A percentile compares a stretch with the other conserved stretches of the same genome.
These are phyloP conservation scores for Murraya koenigii DNA, from an alignment of 345 rosid genomes.

Conservation along the genomic window DNA sequence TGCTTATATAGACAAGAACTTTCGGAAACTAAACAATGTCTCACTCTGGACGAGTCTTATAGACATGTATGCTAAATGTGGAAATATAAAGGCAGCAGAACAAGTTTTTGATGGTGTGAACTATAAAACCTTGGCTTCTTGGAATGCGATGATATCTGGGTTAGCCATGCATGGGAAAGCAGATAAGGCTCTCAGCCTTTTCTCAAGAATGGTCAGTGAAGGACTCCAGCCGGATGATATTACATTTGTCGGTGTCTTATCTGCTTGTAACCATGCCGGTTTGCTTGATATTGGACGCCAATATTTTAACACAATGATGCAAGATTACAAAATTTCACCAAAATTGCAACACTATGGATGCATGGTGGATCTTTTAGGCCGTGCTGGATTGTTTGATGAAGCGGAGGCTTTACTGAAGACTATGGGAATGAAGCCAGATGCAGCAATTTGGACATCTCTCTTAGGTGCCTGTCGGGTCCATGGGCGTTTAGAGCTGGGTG, in stretches of 20 bases:
- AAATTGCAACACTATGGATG: conserved; percentile 73
- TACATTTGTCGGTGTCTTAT: conserved; percentile 63
- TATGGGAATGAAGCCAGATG: conserved; percentile 66
- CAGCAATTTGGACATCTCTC: conserved; percentile 73
- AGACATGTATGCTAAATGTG: conserved; percentile 68
- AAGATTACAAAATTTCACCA: conserved; percentile 49
- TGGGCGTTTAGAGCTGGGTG: conserved; percentile 49
- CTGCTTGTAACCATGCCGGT: conserved; percentile 77
- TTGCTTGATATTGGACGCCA: conserved; percentile 52
- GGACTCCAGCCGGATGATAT: conserved; percentile 62
- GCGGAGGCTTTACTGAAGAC: conserved; percentile 44
- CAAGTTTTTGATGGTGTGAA: conserved; percentile 41
- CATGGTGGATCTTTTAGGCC: conserved; percentile 71
- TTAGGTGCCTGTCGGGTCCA: conserved; percentile 68
- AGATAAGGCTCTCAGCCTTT: conserved; percentile 41
- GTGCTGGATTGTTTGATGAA: conserved; percentile 61
- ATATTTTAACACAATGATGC: conserved; percentile 51
- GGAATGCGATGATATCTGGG: conserved; percentile 74
- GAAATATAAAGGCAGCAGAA: conserved; percentile 45
- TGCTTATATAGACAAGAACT: conserved; percentile 47
- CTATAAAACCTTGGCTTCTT: conserved; percentile 45
- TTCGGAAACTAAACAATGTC: conserved; percentile 15
- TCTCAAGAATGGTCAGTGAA: conserved; percentile 48
- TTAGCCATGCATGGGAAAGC: conserved; percentile 62
- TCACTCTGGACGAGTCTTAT: conserved; percentile 55